Conservation (phyloP, 108 stramenopile genomes). For the Nitzschia sp. region DNA sequence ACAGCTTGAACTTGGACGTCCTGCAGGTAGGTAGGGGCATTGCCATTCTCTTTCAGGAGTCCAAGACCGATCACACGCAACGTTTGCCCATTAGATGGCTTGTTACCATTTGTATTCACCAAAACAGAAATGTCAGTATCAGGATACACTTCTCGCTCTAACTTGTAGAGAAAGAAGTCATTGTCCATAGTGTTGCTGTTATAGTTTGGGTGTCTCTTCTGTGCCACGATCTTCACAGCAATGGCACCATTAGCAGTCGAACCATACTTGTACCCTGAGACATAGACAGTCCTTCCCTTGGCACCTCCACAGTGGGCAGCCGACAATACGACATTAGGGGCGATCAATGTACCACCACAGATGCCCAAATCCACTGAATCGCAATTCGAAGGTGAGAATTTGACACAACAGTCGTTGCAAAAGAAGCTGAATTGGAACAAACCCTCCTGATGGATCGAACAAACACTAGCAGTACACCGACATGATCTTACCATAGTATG, state of each 20-base stretch:
- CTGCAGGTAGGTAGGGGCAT: not conserved
- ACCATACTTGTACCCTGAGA: conserved; percentile 19
- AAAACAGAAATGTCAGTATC: not conserved
- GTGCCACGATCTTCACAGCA: conserved; percentile 1
- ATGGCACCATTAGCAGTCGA: not conserved
- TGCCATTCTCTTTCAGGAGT: not conserved
- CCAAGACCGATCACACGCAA: conserved; percentile 59
- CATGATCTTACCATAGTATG: conserved; percentile 14
- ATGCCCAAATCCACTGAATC: conserved; percentile 15
- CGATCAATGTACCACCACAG: conserved; percentile 46
- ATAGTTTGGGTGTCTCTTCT: conserved; percentile 37
- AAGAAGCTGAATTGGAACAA: not conserved
- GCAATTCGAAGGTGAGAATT: not conserved
- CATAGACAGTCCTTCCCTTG: conserved; percentile 12
- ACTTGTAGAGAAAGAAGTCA: conserved; percentile 5
- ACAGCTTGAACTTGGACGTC: not conserved
- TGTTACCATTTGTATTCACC: conserved; percentile 11
- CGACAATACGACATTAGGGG: conserved; percentile 37
- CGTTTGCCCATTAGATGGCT: conserved; percentile 26
- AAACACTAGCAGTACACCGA: not conserved
- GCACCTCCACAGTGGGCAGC: conserved; percentile 42
- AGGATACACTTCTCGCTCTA: not conserved
- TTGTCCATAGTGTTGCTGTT: conserved; percentile 14
- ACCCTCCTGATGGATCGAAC: not conserved
- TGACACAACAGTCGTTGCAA: not conserved